Base-by-base conservation (phyloP, 2,329 filamentous ascomycete genomes). In the Colletotrichum truncatum region DNA sequence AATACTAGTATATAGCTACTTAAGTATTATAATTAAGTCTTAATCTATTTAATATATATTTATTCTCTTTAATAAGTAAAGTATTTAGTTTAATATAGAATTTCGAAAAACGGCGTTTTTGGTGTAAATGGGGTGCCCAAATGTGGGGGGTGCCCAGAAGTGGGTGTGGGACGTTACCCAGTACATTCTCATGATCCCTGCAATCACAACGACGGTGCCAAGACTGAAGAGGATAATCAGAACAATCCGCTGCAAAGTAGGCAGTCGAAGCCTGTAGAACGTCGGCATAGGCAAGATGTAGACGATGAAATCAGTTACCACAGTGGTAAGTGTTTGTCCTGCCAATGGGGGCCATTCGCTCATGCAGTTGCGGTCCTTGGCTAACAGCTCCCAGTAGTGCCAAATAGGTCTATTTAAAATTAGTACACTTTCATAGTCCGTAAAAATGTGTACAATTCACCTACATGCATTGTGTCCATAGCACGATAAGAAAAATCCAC, bases 381-480 rank as follows among this genome's bases (percentile, higher is more conserved):
- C 12, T 2, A 67, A 26, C 2, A 76, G 55, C 53, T 71, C 64
- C 74, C 74, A 76, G 59, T 76, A 77, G 41, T 70, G 69, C 16
- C 71, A 67, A 2, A 68, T 60, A 6, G 73, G 73, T 23, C 63
- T 67, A 23, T 2, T 12, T 21, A 2, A 16, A 4, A 21, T 2
- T 14, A 56, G 16, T n/a, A 11, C 12, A 2, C 8, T n/a, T 63
- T 16, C n/a, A n/a, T 6, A 3, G 16, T 4, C 14, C 26, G 3
- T 16, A 14, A 23, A 18, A 32, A 4, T 3, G 25, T 11, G 4
- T 10, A 2, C 11, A 11, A 21, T 6, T 28, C 4, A 72, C 74
- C 67, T 68, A 76, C 74, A 41, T 67, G 70, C 79, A 80, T 68
- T 81, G 78, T 4, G 75, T 73, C 71, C 76, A 80, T 1, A 81